A percentile compares a stretch with the other conserved stretches of the same genome.
Conservation (phyloP, 2,329 filamentous ascomycete species). For the Ophiostoma ulmi region DNA sequence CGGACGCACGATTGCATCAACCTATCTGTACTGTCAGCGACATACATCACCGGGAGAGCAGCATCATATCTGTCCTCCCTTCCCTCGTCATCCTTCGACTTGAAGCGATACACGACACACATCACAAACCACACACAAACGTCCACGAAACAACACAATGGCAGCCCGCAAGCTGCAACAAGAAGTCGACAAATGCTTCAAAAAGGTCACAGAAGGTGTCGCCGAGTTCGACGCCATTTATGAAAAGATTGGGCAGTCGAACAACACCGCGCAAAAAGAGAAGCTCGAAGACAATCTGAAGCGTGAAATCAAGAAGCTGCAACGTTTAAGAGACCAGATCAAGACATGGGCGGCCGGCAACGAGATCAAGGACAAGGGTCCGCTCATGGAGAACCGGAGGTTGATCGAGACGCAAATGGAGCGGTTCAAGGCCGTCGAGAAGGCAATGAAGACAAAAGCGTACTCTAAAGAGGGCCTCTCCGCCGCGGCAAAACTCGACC, state of each 20-base stretch:
- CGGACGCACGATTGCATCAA: background rate
- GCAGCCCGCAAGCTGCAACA: slow-evolving; percentile 93
- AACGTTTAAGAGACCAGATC: slow-evolving; percentile 95
- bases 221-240: slow-evolving; percentile 90
- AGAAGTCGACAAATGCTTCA: slow-evolving; percentile 99
- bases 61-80: background rate
- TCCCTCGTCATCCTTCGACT: background rate
- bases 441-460: slow-evolving; percentile 99
- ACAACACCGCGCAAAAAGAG: slow-evolving; percentile 92
- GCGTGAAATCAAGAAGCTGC: slow-evolving; percentile 99
- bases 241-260: slow-evolving; percentile 92
- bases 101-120: background rate
- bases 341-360: slow-evolving; percentile 98
- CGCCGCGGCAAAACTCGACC: slow-evolving; percentile 86
- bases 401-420: slow-evolving; percentile 99
- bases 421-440: slow-evolving; percentile 99
- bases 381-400: slow-evolving; percentile 86
- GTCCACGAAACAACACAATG: slow-evolving; percentile 52
- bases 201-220: slow-evolving; percentile 92
- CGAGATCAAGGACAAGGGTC: slow-evolving; percentile 99
- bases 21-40: background rate
- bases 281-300: slow-evolving; percentile 98
- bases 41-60: background rate
- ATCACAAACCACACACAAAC: background rate
- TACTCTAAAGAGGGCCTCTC: slow-evolving; percentile 97